These are phyloP conservation scores for Acacia crassicarpa DNA, from an alignment of 306 rosid genomes.

Conservation along the genomic window DNA sequence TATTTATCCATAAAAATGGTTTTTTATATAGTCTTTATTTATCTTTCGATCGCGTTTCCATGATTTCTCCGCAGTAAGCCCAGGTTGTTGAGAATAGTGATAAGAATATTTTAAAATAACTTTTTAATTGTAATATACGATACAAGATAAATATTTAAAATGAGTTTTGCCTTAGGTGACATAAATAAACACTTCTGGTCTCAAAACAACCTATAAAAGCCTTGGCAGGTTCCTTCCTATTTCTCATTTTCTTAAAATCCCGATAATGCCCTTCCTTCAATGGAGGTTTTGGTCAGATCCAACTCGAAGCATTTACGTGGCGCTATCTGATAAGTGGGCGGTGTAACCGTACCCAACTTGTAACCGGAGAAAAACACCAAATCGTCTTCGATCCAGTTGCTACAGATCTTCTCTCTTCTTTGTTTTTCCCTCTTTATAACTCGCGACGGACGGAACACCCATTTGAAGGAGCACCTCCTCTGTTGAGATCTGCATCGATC, in stretches of 20 bases:
- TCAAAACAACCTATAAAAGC: neutral
- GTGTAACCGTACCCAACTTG: slow-evolving; percentile 12
- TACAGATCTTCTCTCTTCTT: neutral
- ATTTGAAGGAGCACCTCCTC: neutral
- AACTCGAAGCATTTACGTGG: slow-evolving; percentile 26
- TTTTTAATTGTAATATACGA: no score
- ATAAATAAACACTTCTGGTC: no score
- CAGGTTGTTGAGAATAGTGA: no score
- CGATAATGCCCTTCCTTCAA: slow-evolving; percentile 20
- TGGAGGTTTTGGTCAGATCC: neutral
- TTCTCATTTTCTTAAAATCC: neutral
- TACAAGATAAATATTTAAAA: no score
- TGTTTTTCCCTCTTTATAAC: slow-evolving; percentile 16
- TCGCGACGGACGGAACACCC: neutral
- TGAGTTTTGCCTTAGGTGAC: no score
- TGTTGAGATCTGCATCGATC: slow-evolving; percentile 35
- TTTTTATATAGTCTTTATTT: neutral
- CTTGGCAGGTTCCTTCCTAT: neutral
- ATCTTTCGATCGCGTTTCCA: neutral
- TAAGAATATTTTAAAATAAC: no score
- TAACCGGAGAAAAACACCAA: slow-evolving; percentile 24
- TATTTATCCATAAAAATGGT: no score
- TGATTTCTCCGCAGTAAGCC: no score
- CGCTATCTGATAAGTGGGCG: neutral
- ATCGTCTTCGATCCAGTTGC: neutral